Conservation (phyloP, 2,329 filamentous ascomycete species). For the Blastomyces parvus region DNA sequence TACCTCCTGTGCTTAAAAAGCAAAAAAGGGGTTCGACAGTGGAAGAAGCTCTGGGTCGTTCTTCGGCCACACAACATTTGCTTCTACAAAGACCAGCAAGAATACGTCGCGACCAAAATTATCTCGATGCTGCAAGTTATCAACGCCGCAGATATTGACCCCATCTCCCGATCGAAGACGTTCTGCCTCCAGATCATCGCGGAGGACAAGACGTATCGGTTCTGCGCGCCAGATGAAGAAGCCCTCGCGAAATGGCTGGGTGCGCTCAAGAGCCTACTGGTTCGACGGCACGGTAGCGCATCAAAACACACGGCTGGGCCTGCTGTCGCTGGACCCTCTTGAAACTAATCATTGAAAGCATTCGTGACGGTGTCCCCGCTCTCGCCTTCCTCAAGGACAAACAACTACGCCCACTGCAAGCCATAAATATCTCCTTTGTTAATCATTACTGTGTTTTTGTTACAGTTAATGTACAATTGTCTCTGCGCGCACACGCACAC, state of each 20-base stretch:
- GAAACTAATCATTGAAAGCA: background rate
- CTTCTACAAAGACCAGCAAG: constrained; percentile 83
- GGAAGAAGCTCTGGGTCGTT: constrained; percentile 93
- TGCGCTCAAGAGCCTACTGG: constrained; percentile 66
- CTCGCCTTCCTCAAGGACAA: background rate
- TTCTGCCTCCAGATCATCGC: constrained; percentile 89
- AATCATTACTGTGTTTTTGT: background rate
- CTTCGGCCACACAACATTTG: constrained; percentile 75
- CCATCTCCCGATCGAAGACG: constrained; percentile 71
- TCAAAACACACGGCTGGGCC: background rate
- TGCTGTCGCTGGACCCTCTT: constrained; percentile 2
- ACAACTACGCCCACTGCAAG: background rate
- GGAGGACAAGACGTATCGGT: constrained; percentile 75
- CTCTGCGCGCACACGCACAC: background rate
- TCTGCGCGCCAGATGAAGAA: constrained; percentile 73
- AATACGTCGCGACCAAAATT: constrained; percentile 80
- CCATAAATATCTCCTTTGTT: background rate
- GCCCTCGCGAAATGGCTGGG: constrained; percentile 74
- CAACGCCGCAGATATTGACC: constrained; percentile 86
- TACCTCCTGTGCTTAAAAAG: constrained; percentile 78
- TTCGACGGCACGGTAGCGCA: constrained; percentile 10
- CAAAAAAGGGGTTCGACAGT: constrained; percentile 71
- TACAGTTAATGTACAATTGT: background rate
- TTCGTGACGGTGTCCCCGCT: background rate
- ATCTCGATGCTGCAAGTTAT: constrained; percentile 70